A percentile compares a stretch with the other conserved stretches of the same genome.
These are phyloP conservation scores for Tetradesmus obliquus DNA, from an alignment of 139 green algal genomes.

Conservation along the genomic window DNA sequence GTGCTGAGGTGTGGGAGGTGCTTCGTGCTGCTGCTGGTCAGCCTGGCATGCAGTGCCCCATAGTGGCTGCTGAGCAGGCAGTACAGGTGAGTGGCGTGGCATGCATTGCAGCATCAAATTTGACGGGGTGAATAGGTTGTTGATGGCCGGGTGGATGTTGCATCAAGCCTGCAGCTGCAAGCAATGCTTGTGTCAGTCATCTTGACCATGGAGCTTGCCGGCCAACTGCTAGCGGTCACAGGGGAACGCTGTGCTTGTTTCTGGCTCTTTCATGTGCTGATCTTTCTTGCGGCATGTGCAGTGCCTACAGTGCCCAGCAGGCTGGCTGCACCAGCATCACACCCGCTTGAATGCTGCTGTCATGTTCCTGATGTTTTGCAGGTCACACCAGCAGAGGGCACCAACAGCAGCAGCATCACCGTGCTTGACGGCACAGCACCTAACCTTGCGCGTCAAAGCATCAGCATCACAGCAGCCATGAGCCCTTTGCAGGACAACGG, in stretches of 20 bases:
- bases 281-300: no score
- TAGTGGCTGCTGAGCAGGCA: slow-evolving; percentile 39
- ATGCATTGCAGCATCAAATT: no score
- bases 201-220: neutral
- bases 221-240: no score
- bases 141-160: no score
- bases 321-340: no score
- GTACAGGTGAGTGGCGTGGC: slow-evolving; percentile 49
- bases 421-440: neutral
- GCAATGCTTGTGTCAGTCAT: neutral
- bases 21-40: neutral
- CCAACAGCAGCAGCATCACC: neutral
- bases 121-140: neutral
- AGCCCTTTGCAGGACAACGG: neutral
- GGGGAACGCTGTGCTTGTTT: no score
- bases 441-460: slow-evolving; percentile 1
- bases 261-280: no score
- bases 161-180: neutral
- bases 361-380: neutral
- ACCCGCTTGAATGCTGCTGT: no score
- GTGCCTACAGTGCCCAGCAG: no score
- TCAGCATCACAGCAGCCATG: neutral
- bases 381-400: neutral
- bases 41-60: slow-evolving; percentile 16
- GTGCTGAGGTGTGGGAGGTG: neutral